Evolutionary conservation across 805 yeast species (phyloP).

Genomic region (Lipomyces kockii): DNA sequence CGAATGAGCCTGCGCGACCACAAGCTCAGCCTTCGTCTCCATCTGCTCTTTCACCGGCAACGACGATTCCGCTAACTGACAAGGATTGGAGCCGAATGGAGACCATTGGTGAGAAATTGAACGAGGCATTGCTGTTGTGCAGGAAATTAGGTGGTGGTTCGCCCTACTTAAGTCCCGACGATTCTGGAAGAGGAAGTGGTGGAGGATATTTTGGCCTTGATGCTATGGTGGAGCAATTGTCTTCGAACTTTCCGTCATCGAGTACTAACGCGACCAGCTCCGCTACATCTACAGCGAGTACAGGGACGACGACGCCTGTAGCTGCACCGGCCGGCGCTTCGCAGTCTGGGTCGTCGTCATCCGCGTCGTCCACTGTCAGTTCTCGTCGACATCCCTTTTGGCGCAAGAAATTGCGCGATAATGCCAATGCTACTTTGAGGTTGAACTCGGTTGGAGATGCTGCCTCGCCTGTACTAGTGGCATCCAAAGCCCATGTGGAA

Average conservation of each 20-base stretch:
- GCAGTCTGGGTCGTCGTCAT: slow-evolving; percentile 8
- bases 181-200: slow-evolving; percentile 3
- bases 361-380: slow-evolving; percentile 5
- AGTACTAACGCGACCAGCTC: background rate
- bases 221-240: slow-evolving; percentile 12
- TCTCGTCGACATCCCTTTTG: slow-evolving; percentile 13
- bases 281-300: slow-evolving; percentile 1
- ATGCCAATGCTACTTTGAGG: background rate
- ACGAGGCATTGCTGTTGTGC: slow-evolving; percentile 14
- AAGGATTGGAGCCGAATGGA: slow-evolving; percentile 16
- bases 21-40: slow-evolving; percentile 3
- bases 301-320: background rate
- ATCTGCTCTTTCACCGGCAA: slow-evolving; percentile 9
- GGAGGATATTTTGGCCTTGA: slow-evolving; percentile 21
- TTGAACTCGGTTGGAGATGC: background rate
- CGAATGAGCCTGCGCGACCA: background rate
- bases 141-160: slow-evolving; percentile 1
- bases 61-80: slow-evolving; percentile 10
- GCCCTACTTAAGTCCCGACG: background rate
- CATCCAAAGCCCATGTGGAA: slow-evolving; percentile 6
- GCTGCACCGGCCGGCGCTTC: background rate
- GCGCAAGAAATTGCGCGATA: slow-evolving; percentile 8
- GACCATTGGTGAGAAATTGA: slow-evolving; percentile 16
- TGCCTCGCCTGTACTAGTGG: background rate
- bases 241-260: background rate